phyloP scores from a whole-genome alignment of 345 rosid species.

The Melaleuca alternifolia region DNA sequence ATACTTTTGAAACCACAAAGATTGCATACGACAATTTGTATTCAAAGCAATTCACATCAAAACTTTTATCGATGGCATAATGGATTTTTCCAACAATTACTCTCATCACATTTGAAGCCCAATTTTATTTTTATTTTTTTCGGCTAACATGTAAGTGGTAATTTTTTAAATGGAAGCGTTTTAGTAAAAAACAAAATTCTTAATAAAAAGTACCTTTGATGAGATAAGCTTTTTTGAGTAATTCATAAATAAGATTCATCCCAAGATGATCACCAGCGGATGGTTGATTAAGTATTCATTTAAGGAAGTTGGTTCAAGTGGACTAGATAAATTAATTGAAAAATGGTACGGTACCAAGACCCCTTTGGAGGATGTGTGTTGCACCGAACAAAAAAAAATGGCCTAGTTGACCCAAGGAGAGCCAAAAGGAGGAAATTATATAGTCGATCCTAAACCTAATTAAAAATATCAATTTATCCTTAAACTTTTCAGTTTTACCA shows the following conservation, averaged over 20 bases:
- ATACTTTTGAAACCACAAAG: too few relatives aligned
- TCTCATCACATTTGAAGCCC: too few relatives aligned
- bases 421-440: background rate
- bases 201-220: too few relatives aligned
- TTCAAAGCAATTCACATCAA: too few relatives aligned
- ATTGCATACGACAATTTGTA: too few relatives aligned
- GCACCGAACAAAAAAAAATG: background rate
- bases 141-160: too few relatives aligned
- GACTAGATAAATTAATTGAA: background rate
- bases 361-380: background rate
- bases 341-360: background rate
- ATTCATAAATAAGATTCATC: background rate
- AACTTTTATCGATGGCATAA: too few relatives aligned
- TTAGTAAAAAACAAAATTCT: too few relatives aligned
- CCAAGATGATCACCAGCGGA: background rate
- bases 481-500: accelerated
- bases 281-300: background rate
- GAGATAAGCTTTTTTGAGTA: background rate
- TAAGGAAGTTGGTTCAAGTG: background rate
- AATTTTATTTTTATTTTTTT: too few relatives aligned
- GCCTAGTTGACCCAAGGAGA: background rate
- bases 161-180: too few relatives aligned
- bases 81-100: too few relatives aligned
- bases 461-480: accelerated
- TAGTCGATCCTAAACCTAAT: background rate